Evolutionary conservation across 176 grass and related monocot genomes (phyloP), one percentile per base, ranked within the genome.

Genomic region (Zea mays): DNA sequence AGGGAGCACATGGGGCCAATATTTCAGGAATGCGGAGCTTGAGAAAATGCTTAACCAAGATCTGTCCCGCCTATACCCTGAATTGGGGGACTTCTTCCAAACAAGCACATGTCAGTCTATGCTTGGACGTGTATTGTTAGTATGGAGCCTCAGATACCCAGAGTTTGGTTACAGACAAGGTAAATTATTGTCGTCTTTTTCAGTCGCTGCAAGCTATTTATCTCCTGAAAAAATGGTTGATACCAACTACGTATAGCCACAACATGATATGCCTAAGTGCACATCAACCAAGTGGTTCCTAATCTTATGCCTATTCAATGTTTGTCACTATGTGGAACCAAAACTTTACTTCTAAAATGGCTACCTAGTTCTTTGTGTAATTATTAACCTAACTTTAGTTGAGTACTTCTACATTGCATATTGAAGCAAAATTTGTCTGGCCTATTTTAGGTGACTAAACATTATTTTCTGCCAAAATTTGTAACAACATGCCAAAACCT

Each of bases 1-100:
- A 99, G 96, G 92, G 61, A 98, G 96, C 96, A 92, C 89, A 9
- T 95, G 96, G 96, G 92, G 89, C 72, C 96, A 89, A 34, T 99
- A 87, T 87, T 99, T 99, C 84, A 87, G 75, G 71, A 95, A 99
- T 81, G 96, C 92, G 1, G 96, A 99, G 83, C 82, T 95, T 71
- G 96, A 99, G 67, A 99, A 83, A 90, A 92, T 88, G 83, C 81
- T 99, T 64, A 91, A 99, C 62, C 92, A 99, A 75, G 96, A 99
- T 87, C 72, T 99, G 42, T 92, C 92, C 43, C 74, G 92, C 27
- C 79, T 99, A 41, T 95, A 99, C 81, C 96, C 96, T 67, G 96
- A 95, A 88, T 65, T 87, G 21, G 96, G 83, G 17, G 81, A 82
- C 62, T 99, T 92, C 82, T 99, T 99, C 68, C 92, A 93, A 73